These are phyloP conservation scores for Vanrija humicola DNA, from an alignment of 1,284 basidiomycete species.

Conservation along the genomic window DNA sequence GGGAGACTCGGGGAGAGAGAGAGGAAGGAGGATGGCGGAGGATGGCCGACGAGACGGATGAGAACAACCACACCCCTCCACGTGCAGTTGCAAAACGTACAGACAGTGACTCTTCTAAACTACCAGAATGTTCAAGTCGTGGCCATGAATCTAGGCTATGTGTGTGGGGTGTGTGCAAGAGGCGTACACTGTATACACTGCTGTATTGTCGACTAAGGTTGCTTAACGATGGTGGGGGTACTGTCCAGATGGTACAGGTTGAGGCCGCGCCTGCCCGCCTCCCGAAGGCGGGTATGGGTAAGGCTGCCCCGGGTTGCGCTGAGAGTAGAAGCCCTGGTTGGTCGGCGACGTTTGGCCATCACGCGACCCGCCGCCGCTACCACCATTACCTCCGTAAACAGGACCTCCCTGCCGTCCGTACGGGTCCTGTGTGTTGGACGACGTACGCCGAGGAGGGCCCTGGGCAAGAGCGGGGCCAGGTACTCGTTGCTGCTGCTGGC, in stretches of 20 bases:
- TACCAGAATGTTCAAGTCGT: neutral
- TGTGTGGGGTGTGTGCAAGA: too few relatives aligned
- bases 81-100: neutral
- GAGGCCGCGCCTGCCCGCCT: constrained; percentile 4
- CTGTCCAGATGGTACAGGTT: constrained; percentile 13
- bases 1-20: neutral
- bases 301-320: constrained; percentile 1
- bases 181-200: too few relatives aligned
- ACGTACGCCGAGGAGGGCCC: constrained; percentile 12
- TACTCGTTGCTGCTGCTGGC: constrained; percentile 7
- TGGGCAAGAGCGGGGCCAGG: constrained; percentile 6
- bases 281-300: constrained; percentile 3
- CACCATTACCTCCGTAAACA: too few relatives aligned
- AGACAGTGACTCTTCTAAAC: neutral
- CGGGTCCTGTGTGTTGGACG: constrained; percentile 5
- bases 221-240: constrained; percentile 17
- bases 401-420: constrained; percentile 4
- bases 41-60: neutral
- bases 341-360: constrained; percentile 12
- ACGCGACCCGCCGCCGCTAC: neutral
- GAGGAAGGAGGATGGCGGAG: neutral
- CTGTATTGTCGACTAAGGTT: neutral
- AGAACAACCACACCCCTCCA: too few relatives aligned
- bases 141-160: neutral
- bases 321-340: constrained; percentile 11